A percentile compares a stretch with the other conserved stretches of the same genome.
phyloP scores from a whole-genome alignment of 139 green algal species.

The Volvox reticuliferus region DNA sequence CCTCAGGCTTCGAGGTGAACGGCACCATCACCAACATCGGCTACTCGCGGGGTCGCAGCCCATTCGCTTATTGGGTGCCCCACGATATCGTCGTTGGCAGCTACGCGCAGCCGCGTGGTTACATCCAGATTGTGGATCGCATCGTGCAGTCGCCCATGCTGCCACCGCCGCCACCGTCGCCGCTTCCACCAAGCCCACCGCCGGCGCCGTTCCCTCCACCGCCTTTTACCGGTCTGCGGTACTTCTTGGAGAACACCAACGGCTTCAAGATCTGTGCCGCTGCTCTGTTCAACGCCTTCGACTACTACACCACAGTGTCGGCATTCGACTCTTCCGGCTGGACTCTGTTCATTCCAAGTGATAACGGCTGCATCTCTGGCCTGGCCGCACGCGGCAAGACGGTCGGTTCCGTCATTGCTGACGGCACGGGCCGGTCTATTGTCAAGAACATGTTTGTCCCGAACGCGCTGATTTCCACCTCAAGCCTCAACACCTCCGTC shows the following conservation, averaged over 20 bases:
- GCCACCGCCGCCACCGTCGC: slow-evolving; percentile 33
- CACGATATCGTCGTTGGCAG: slow-evolving; percentile 18
- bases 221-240: background rate
- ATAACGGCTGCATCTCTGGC: background rate
- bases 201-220: slow-evolving; percentile 28
- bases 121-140: slow-evolving; percentile 33
- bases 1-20: background rate
- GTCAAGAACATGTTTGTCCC: slow-evolving; percentile 28
- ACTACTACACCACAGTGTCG: slow-evolving; percentile 1
- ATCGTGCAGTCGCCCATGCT: slow-evolving; percentile 28
- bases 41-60: slow-evolving; percentile 9
- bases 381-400: background rate
- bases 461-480: background rate
- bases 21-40: background rate
- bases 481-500: background rate
- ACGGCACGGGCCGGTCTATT: background rate
- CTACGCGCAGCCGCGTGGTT: background rate
- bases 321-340: slow-evolving; percentile 20
- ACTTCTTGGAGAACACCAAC: background rate
- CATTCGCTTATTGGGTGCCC: slow-evolving; percentile 18
- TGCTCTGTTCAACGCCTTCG: background rate
- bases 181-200: slow-evolving; percentile 14
- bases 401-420: background rate
- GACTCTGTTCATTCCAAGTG: slow-evolving; percentile 36
- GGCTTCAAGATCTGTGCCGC: background rate